Conservation (phyloP, 1,139 yeast species). For the Candida sojae region DNA sequence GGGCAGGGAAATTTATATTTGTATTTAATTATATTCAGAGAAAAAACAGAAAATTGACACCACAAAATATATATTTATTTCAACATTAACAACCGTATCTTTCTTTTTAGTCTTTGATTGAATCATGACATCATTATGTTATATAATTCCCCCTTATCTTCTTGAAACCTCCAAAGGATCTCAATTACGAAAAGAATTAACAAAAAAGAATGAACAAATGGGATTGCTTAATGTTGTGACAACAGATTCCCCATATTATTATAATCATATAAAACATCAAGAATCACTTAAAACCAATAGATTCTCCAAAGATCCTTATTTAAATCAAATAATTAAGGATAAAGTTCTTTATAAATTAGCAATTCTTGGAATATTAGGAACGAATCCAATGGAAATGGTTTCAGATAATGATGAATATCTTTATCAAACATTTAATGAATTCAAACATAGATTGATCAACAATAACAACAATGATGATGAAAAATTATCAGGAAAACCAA, state of each 20-base stretch:
- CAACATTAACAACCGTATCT: background rate
- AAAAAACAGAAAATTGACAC: background rate
- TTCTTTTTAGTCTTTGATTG: no score
- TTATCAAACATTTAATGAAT: conserved; percentile 33
- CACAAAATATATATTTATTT: background rate
- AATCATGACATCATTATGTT: conserved; percentile 17
- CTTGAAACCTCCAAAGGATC: conserved; percentile 41
- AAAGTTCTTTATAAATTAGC: conserved; percentile 40
- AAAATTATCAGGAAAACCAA: conserved; percentile 3
- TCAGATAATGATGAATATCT: conserved; percentile 26
- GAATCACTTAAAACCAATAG: conserved; percentile 9
- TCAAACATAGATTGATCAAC: conserved; percentile 28
- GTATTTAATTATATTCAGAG: no score
- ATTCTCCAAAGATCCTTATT: conserved; percentile 32
- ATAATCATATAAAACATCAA: conserved; percentile 11
- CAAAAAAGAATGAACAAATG: conserved; percentile 25
- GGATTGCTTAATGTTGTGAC: conserved; percentile 30
- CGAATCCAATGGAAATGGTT: conserved; percentile 30
- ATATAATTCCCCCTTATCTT: conserved; percentile 48
- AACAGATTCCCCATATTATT: conserved; percentile 25
- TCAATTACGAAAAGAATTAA: conserved; percentile 28
- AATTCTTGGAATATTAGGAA: conserved; percentile 41
- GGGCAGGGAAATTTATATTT: background rate
- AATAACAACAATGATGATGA: conserved; percentile 8
- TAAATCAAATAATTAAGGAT: conserved; percentile 35